Percentiles rank a stretch among this genome's conserved stretches.
phyloP scores from a whole-genome alignment of 306 rosid genomes.

The Cicer chorassanicum region DNA sequence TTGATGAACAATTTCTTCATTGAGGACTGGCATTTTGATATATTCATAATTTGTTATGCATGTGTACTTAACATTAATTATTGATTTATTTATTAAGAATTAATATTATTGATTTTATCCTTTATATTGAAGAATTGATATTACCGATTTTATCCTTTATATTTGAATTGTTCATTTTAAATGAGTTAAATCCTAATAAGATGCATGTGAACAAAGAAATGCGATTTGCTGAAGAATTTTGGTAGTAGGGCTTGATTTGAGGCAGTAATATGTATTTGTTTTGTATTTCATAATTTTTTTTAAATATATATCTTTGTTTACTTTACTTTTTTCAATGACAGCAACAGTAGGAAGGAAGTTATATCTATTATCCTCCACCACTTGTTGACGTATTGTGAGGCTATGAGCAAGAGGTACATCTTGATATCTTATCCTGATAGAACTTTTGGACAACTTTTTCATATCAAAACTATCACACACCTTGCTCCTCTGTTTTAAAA shows the following conservation, averaged over 20 bases:
- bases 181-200: background rate
- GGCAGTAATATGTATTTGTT: background rate
- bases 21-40: background rate
- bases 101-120: background rate
- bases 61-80: background rate
- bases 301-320: background rate
- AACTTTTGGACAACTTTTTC: constrained; percentile 18
- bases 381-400: constrained; percentile 35
- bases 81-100: background rate
- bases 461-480: constrained; percentile 15
- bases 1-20: background rate
- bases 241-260: background rate
- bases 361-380: background rate
- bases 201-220: constrained; percentile 28
- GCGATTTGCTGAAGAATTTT: background rate
- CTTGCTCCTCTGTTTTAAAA: background rate
- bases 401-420: constrained; percentile 11
- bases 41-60: background rate
- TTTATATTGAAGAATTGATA: background rate
- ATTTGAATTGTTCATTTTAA: background rate
- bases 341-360: background rate
- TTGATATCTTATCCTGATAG: constrained; percentile 51
- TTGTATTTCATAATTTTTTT: background rate
- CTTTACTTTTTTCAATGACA: background rate
- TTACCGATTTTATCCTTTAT: background rate